Conservation (phyloP, 345 rosid species). For the Physaria fendleri region DNA sequence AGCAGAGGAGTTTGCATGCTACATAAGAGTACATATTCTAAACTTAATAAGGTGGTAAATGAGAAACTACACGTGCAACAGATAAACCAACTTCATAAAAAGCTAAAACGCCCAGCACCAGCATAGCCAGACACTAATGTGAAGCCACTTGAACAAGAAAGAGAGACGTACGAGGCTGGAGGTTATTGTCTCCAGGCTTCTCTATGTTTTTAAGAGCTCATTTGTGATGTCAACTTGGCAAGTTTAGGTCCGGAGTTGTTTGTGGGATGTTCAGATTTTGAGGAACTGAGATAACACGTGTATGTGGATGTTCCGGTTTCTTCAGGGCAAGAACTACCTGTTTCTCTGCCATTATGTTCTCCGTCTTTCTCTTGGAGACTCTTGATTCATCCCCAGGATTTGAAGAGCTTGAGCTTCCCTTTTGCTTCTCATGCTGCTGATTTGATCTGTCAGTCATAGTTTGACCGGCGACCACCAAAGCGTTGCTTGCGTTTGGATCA, state of each 20-base stretch:
- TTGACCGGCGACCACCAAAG: slow-evolving; percentile 1
- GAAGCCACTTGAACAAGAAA: background rate
- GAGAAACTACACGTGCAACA: no score
- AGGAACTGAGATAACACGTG: background rate
- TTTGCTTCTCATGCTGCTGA: slow-evolving; percentile 19
- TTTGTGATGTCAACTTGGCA: slow-evolving; percentile 12
- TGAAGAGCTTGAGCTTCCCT: slow-evolving; percentile 21
- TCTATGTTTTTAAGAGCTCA: background rate
- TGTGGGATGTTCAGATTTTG: slow-evolving; percentile 5
- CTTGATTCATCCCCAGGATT: slow-evolving; percentile 18
- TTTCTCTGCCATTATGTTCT: slow-evolving; percentile 10
- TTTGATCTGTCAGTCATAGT: slow-evolving; percentile 14
- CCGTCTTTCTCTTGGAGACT: slow-evolving; percentile 14
- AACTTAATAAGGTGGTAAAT: no score
- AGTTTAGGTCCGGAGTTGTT: slow-evolving; percentile 17
- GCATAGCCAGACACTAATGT: background rate
- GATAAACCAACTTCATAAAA: no score
- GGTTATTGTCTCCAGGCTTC: background rate
- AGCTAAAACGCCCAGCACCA: background rate
- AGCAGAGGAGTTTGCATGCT: no score
- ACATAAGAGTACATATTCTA: no score
- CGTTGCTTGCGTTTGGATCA: slow-evolving; percentile 10
- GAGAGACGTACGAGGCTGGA: background rate
- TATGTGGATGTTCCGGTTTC: slow-evolving; percentile 7
- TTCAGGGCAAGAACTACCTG: slow-evolving; percentile 23